Base-by-base conservation (phyloP, 164 flowering plant genomes). In the Dillenia turbinata region DNA sequence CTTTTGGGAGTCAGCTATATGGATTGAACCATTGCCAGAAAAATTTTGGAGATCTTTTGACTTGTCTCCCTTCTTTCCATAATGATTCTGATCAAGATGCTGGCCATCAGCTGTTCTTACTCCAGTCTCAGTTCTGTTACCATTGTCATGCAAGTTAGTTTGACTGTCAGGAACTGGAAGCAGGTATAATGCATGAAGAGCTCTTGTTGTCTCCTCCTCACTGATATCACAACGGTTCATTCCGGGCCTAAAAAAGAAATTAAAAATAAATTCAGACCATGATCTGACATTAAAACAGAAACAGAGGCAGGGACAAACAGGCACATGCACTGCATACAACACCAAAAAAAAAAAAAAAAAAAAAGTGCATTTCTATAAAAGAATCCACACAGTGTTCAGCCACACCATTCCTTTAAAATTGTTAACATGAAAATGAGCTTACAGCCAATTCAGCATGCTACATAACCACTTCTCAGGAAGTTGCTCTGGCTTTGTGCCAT, bases 391-490 rank as follows among this genome's bases (percentile, higher is more conserved):
- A 5, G 40, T 33, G 40, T 33, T 5, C 40, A 33, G 40, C 40
- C 6, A 33, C 40, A 33, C 5, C 40, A 33, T 33, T 33, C 40
- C 40, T 4, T 33, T 33, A 33, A 33, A 33, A 33, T 33, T 33
- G 40, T 33, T 33, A 33, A 33, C 5, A 33, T 33, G 40, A 53
- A 56, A 52, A 58, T 26, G 40, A 59, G 78, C 90, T 83, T 79
- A 85, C 90, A 85, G 81, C 87, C 86, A 85, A 24, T 67, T 52
- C 22, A 66, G 77, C 90, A 85, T 81, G 73, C 79, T 78, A 70
- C 90, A 85, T 33, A 70, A 10, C 90, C 90, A 85, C 56, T 74
- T 75, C 24, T 83, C 78, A 44, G 82, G 83, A 24, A 83, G 73
- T n/a, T 72, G 68, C 8, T 79, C 78, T 9, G 83, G 67, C 11